Evolutionary conservation across 768 basidiomycete species (phyloP), one percentile per base, ranked within the genome.

Genomic region (Mycena rebaudengoi): DNA sequence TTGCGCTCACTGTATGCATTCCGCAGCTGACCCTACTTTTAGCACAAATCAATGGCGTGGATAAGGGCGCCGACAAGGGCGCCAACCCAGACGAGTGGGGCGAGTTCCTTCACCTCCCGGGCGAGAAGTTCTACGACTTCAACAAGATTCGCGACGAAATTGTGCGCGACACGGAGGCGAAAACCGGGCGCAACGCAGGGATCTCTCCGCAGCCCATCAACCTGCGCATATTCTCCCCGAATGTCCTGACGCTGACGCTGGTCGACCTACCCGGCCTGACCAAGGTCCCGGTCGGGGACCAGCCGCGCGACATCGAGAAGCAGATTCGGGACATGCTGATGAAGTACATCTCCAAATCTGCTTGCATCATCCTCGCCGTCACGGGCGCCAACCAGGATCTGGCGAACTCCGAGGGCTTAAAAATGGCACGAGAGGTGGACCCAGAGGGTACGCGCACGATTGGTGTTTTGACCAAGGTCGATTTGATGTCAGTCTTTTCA

Each of bases 141-240:
- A 85, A 89, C 78, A 96, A 98, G 84, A 98, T 99, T 74, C 85
- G 97, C 60, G 94, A 91, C 39, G 98, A 99, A 79, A 99, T 99
- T 68, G 86, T 98, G 29, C 89, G 90, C 66, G 98, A 99, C 76
- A 99, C 98, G 1, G 98, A 99, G 75, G 93, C 94, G 61, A 99
- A 99, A 86, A 99, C 98, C 0, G 98, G 98, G 61, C 93, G 92
- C 78, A 99, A 99, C 74, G 96, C 97, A 40, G 97, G 98, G 61
- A 98, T 99, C 72, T 99, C 98, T 2, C 95, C 98, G 14, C 87
- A 90, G 61, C 96, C 98, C 57, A 99, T 99, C 86, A 99, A 99
- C 79, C 82, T 99, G 59, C 94, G 98, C 64, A 92, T 99, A 77
- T 98, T 88, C 82, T 98, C 97, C 2, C 98, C 98, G 26, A 94